Evolutionary conservation across 805 yeast genomes (phyloP).

Genomic region (Starmerella apis): DNA sequence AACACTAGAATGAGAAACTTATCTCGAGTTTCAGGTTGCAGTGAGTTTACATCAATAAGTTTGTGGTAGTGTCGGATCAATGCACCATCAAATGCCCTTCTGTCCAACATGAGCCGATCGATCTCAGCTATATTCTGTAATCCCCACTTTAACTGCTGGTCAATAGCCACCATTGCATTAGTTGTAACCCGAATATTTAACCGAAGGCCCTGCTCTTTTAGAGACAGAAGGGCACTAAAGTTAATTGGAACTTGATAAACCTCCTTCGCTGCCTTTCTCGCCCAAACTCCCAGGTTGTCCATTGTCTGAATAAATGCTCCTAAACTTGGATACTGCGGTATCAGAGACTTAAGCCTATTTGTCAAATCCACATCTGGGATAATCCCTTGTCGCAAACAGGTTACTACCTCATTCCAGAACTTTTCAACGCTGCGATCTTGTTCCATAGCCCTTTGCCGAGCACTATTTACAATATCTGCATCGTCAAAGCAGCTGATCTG

Average conservation of each 20-base stretch:
- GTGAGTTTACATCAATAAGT: neutral
- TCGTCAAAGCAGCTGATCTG: neutral
- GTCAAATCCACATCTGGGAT: neutral
- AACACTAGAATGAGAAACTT: conserved; percentile 1
- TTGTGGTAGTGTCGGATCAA: neutral
- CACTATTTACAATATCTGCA: neutral
- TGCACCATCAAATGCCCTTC: neutral
- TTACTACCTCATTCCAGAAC: neutral
- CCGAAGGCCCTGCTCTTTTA: neutral
- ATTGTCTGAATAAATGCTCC: neutral
- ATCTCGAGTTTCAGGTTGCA: neutral
- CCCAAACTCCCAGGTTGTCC: neutral
- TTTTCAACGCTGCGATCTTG: neutral
- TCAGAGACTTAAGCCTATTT: neutral
- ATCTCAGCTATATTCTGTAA: neutral
- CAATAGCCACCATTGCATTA: neutral
- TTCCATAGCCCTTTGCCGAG: neutral
- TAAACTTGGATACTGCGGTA: neutral
- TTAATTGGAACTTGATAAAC: neutral
- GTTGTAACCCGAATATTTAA: neutral
- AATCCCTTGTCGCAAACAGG: neutral
- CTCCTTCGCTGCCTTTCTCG: neutral
- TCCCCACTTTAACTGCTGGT: neutral
- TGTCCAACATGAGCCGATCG: neutral
- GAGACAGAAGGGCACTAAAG: neutral